These are phyloP conservation scores for Cantharellus anzutake DNA, from an alignment of 768 basidiomycete species.

Conservation along the genomic window DNA sequence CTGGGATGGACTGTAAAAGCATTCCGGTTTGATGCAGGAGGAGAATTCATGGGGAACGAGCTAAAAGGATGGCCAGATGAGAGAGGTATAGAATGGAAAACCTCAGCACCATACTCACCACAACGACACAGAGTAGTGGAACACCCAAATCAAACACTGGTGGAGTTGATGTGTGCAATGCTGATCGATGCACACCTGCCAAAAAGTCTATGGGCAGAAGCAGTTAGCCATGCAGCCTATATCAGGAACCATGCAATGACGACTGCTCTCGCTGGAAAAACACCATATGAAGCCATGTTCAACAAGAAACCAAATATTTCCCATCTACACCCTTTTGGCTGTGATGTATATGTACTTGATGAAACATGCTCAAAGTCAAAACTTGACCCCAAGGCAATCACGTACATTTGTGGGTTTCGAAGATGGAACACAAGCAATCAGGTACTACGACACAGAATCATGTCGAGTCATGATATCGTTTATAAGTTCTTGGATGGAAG, in stretches of 20 bases:
- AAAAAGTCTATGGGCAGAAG: slow-evolving; percentile 3
- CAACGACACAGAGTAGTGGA: slow-evolving; percentile 19
- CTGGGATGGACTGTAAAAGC: neutral
- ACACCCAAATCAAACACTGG: slow-evolving; percentile 13
- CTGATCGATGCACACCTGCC: slow-evolving; percentile 13
- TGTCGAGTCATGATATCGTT: neutral
- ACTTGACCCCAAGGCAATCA: neutral
- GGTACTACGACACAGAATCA: neutral
- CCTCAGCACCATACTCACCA: slow-evolving; percentile 15
- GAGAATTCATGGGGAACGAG: slow-evolving; percentile 8
- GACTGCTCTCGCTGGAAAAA: neutral
- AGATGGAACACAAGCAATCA: neutral
- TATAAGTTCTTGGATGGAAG: too few relatives aligned
- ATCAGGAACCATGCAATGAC: neutral
- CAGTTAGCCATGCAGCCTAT: neutral
- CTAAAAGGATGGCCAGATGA: slow-evolving; percentile 1
- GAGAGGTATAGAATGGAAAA: slow-evolving; percentile 14
- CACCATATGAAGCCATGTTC: neutral
- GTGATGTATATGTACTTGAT: neutral
- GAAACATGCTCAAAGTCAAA: neutral
- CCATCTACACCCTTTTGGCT: slow-evolving; percentile 2
- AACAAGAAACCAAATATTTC: slow-evolving; percentile 3
- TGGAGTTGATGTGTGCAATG: slow-evolving; percentile 13
- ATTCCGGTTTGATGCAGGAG: slow-evolving; percentile 14
- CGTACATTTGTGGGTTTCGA: slow-evolving; percentile 4